Percentiles rank a stretch among this genome's conserved stretches.
Conservation (phyloP, 257 asterid species). For the Capsicum chinense region DNA sequence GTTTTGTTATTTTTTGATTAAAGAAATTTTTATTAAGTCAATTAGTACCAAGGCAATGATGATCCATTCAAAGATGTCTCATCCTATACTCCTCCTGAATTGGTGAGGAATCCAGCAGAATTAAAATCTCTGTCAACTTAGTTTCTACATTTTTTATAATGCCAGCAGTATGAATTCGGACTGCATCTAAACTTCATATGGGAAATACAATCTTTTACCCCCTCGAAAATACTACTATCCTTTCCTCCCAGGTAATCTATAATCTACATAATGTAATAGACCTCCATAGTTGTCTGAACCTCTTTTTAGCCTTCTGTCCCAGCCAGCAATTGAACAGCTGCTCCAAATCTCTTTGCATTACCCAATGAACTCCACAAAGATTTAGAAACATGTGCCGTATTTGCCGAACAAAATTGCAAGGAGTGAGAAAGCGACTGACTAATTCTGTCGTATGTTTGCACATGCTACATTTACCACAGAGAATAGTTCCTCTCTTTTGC, state of each 20-base stretch:
- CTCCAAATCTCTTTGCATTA: slow-evolving; percentile 1
- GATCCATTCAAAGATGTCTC: slow-evolving; percentile 9
- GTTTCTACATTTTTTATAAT: neutral
- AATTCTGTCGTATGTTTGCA: neutral
- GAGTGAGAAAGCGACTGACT: neutral
- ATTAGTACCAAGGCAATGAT: slow-evolving; percentile 9
- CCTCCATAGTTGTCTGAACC: neutral
- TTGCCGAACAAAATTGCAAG: neutral
- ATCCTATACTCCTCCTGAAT: neutral
- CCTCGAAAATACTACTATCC: neutral
- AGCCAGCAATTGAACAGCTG: neutral
- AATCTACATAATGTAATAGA: neutral
- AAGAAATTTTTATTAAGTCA: neutral
- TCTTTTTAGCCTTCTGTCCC: neutral
- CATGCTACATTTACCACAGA: slow-evolving; percentile 8
- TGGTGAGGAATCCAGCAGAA: neutral
- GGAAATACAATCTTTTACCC: slow-evolving; percentile 7
- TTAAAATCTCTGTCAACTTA: neutral
- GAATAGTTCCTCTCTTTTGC: neutral
- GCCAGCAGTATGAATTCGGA: neutral
- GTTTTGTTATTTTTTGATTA: neutral
- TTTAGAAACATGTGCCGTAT: neutral
- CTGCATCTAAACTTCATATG: slow-evolving; percentile 19
- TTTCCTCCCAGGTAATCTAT: neutral
- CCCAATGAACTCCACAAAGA: neutral